Base-by-base conservation (phyloP, 257 asterid genomes). In the Petunia axillaris region DNA sequence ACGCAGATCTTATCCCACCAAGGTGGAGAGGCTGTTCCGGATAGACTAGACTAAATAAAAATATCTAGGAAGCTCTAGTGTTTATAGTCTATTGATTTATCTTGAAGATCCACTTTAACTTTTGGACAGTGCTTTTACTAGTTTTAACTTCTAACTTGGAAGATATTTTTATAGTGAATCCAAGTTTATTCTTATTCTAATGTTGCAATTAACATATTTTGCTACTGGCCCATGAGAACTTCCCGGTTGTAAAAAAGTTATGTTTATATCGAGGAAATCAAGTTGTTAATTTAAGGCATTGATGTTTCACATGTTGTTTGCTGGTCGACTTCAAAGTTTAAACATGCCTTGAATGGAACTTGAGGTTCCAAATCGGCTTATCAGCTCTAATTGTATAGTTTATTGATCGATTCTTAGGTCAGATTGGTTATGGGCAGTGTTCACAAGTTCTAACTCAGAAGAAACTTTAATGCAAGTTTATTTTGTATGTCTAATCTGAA, bases 401-500 rank as follows among this genome's bases (percentile, higher is more conserved):
- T 48, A 71, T 71, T 35, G 60, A 35, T 48, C 35, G 60, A 48
- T 71, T 71, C 25, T 71, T 9, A 66, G 41, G 54, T 66, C 36
- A 15, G 75, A 66, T 66, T 41, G 4, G 41, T 65, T 65, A 4
- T 65, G 59, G 2, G 10, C 2, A 0, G 55, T 70, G 76, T 25
- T 15, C 3, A 70, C 43, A 48, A 46, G 43, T 46, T 48, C 77
- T 35, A 48, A 71, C 55, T 9, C 48, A 60, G 52, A 71, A 48
- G 60, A 71, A 13, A 48, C 0, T n/a, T 71, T 71, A 71, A 48
- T 48, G 77, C 60, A 48, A 25, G 60, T 5, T 50, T 48, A 11
- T 48, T 35, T 71, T 71, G 77, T 52, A 52, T 71, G 35, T 48
- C 44, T 71, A 71, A 48, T 71, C 36, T 36, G 77, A 71, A 71